These are phyloP conservation scores for Sicyos edulis DNA, from an alignment of 306 rosid species.

Conservation along the genomic window DNA sequence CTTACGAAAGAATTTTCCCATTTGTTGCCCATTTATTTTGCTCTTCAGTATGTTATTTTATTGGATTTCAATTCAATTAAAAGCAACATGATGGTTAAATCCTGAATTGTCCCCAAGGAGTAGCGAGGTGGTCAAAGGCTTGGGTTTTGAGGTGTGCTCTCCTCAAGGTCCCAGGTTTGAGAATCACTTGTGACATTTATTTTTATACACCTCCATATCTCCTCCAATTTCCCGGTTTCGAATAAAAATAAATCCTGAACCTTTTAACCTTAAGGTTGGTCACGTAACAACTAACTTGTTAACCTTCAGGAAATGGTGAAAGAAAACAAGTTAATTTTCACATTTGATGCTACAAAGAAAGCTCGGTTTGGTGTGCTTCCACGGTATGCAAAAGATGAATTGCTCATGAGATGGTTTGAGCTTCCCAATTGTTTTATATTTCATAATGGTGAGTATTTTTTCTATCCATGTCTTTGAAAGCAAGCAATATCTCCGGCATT, in stretches of 20 bases:
- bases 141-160: too few species aligned
- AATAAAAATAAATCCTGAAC: too few species aligned
- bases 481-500: not conserved
- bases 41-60: not conserved
- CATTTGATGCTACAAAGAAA: constrained; percentile 75
- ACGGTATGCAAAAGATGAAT: constrained; percentile 81
- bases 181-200: too few species aligned
- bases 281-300: constrained; percentile 12
- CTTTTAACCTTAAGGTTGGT: not conserved
- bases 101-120: too few species aligned
- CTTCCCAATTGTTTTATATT: constrained; percentile 95
- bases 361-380: constrained; percentile 94
- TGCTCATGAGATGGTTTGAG: constrained; percentile 82
- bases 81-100: constrained; percentile 8
- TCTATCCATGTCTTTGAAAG: constrained; percentile 6
- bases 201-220: too few species aligned
- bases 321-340: constrained; percentile 61
- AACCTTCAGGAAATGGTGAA: constrained; percentile 91
- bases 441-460: constrained; percentile 60
- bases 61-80: not conserved
- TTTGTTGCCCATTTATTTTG: not conserved
- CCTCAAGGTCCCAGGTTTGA: too few species aligned
- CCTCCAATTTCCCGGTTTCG: too few species aligned
- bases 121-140: too few species aligned
- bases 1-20: not conserved